These are phyloP conservation scores for Mucor mucedo DNA, from an alignment of 371 early-diverging fungal species.

Conservation along the genomic window DNA sequence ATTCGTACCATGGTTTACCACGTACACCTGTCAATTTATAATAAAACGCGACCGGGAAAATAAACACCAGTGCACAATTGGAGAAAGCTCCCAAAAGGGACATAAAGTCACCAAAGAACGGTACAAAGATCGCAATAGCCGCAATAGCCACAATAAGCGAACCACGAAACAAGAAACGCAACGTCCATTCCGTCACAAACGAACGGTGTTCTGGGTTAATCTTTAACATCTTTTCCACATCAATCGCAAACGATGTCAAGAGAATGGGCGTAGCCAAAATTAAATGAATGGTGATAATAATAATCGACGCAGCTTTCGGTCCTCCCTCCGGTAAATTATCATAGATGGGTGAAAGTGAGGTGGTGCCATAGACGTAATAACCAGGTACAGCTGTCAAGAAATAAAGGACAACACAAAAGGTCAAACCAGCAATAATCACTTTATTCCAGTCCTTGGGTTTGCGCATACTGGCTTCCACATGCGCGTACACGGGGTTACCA, in stretches of 20 bases:
- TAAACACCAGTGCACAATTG: constrained; percentile 68
- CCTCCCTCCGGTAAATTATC: constrained; percentile 68
- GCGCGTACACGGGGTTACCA: constrained; percentile 45
- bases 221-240: constrained; percentile 63
- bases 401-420: constrained; percentile 76
- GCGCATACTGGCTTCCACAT: constrained; percentile 83
- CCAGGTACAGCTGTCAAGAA: constrained; percentile 76
- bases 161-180: constrained; percentile 54
- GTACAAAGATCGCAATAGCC: constrained; percentile 63
- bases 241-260: constrained; percentile 80
- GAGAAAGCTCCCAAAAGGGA: constrained; percentile 72
- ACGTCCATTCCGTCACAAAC: constrained; percentile 36
- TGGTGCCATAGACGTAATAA: constrained; percentile 81
- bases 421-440: constrained; percentile 70
- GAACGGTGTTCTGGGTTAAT: constrained; percentile 41
- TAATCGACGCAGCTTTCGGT: constrained; percentile 67
- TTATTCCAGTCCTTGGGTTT: constrained; percentile 75
- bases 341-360: constrained; percentile 75
- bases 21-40: constrained; percentile 62
- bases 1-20: constrained; percentile 41
- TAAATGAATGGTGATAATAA: constrained; percentile 83
- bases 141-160: constrained; percentile 46
- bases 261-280: constrained; percentile 83
- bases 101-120: constrained; percentile 78
- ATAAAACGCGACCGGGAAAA: constrained; percentile 73